Base-by-base conservation (phyloP, 495 filamentous ascomycete species). In the Trichoderma asperelloides region DNA sequence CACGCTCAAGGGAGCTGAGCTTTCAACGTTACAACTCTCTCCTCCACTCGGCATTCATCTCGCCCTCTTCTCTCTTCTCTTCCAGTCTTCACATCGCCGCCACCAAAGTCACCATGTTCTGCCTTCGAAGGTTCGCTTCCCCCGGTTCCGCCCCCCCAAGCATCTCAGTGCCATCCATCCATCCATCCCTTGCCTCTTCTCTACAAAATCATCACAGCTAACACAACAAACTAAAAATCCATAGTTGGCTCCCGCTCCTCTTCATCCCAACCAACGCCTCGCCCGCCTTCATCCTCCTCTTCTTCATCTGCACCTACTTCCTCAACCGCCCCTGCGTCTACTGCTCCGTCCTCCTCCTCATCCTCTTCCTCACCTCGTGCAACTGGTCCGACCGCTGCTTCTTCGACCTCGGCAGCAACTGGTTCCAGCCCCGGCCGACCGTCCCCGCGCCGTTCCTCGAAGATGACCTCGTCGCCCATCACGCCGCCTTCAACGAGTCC, bases 331-430 rank as follows among this genome's bases (percentile, higher is more conserved):
- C 92, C 67, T 96, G 92, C 79, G 85, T 93, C 72, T 93, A 96
- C 84, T 96, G 92, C 82, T 93, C 91, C 66, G 84, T 92, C 67
- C 87, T 96, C 39, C 90, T 96, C 66, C 81, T 96, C 69, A 91
- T 94, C 67, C 89, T 96, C 69, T 96, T 96, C 81, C 81, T 88
- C 62, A 93, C 91, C 18, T 93, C 91, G 33, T 96, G 92, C 78
- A 88, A 93, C 83, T 96, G 92, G 92, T 90, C 89, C 68, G 91
- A 95, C 73, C 87, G 87, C 30, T 96, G 92, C 76, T 92, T 94
- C 79, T 91, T 96, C 73, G 91, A 95, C 76, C 84, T 93, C 55
- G 81, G 81, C 72, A 87, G 88, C 70, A 91, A 93, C 78, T 95
- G 90, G 90, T 94, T 94, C 76, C 82, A 90, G 62, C 87, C 91